Conservation (phyloP, 2,329 filamentous ascomycete genomes). For the Fusarium beomiforme region DNA sequence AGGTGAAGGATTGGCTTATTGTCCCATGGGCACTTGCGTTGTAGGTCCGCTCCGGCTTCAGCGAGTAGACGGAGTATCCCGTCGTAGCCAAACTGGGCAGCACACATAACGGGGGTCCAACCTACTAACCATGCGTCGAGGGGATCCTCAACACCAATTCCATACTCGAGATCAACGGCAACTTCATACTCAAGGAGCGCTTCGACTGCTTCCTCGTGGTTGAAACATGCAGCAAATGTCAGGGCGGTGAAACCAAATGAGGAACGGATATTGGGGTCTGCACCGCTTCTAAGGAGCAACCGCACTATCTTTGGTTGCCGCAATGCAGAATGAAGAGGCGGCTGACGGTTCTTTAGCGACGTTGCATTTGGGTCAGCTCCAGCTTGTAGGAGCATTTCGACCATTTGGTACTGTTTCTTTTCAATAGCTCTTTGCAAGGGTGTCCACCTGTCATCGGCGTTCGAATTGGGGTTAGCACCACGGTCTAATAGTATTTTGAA, state of each 20-base stretch:
- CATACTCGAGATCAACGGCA: not conserved
- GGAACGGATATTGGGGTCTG: not conserved
- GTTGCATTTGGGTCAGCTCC: not conserved
- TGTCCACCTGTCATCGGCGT: accelerated
- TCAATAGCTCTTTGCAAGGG: not conserved
- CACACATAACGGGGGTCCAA: not conserved
- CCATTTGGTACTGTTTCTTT: accelerated
- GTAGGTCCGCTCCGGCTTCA: slow-evolving; percentile 1
- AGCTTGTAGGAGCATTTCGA: not conserved
- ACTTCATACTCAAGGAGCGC: not conserved
- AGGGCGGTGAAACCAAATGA: accelerated
- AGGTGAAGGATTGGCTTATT: not conserved
- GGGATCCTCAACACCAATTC: not conserved
- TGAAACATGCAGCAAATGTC: not conserved
- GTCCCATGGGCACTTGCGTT: not conserved
- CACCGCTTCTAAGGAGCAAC: not conserved
- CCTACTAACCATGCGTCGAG: accelerated
- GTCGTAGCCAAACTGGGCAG: accelerated
- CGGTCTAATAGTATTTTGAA: not conserved
- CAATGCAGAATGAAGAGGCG: not conserved
- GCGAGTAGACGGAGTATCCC: not conserved
- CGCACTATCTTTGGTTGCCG: not conserved
- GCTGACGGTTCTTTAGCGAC: not conserved
- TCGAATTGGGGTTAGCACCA: not conserved
- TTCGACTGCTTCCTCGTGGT: accelerated